phyloP scores from a whole-genome alignment of 805 yeast genomes.

The Teunomyces kruisii region DNA sequence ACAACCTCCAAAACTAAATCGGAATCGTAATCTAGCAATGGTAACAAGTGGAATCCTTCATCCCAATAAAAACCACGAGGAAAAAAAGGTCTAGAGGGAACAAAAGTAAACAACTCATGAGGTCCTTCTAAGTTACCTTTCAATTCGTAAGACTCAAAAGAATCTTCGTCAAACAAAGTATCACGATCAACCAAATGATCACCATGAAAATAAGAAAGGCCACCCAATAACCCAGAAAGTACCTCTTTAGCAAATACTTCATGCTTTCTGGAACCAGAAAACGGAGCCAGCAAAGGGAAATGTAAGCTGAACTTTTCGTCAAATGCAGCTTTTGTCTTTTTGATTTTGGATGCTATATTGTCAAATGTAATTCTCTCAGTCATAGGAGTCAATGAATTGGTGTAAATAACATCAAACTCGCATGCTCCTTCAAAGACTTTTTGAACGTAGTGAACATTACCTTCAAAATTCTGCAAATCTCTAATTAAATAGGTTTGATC shows the following conservation, averaged over 20 bases:
- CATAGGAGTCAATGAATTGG: conserved; percentile 40
- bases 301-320: conserved; percentile 51
- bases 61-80: conserved; percentile 99
- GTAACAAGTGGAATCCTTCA: conserved; percentile 92
- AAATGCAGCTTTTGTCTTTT: conserved; percentile 35
- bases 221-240: conserved; percentile 83
- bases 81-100: conserved; percentile 91
- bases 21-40: conserved; percentile 77
- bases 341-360: conserved; percentile 36
- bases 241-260: conserved; percentile 70
- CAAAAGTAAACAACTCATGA: conserved; percentile 70
- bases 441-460: conserved; percentile 80
- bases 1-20: conserved; percentile 78
- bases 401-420: conserved; percentile 71
- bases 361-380: conserved; percentile 37
- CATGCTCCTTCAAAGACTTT: conserved; percentile 70
- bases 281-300: conserved; percentile 58
- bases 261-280: conserved; percentile 40
- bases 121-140: conserved; percentile 74
- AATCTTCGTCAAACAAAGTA: conserved; percentile 66
- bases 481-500: conserved; percentile 54
- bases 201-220: conserved; percentile 86
- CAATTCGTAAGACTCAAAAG: conserved; percentile 54
- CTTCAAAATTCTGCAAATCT: conserved; percentile 59
- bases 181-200: conserved; percentile 76